These are phyloP conservation scores for Trametes punicea DNA, from an alignment of 768 basidiomycete genomes.

Conservation along the genomic window DNA sequence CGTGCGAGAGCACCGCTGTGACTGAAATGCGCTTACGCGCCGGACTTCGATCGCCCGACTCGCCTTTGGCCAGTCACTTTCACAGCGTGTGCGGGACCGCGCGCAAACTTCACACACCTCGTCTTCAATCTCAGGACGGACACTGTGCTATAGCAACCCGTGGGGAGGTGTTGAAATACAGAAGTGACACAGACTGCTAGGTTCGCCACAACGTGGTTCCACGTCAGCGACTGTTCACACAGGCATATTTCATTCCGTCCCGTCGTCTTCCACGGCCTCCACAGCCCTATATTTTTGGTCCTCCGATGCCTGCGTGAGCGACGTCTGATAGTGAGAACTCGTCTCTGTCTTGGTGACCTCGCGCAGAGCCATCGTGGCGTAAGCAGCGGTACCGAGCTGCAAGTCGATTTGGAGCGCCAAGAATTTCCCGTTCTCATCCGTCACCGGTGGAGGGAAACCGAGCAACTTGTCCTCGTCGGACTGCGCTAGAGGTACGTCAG, in stretches of 20 bases:
- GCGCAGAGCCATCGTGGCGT: slow-evolving; percentile 97
- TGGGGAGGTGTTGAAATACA: slow-evolving; percentile 11
- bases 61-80: not conserved
- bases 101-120: not conserved
- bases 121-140: slow-evolving; percentile 2
- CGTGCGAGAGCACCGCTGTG: slow-evolving; percentile 18
- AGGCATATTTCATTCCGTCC: not conserved
- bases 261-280: slow-evolving; percentile 34
- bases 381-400: slow-evolving; percentile 86
- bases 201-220: slow-evolving; percentile 12
- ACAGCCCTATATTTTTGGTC: slow-evolving; percentile 77
- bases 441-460: slow-evolving; percentile 67
- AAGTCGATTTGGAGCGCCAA: slow-evolving; percentile 83
- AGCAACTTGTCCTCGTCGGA: slow-evolving; percentile 94
- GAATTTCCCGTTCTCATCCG: slow-evolving; percentile 74
- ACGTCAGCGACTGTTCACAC: slow-evolving; percentile 14
- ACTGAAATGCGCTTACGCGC: slow-evolving; percentile 7
- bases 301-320: slow-evolving; percentile 70
- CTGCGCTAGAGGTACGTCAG: slow-evolving; percentile 87
- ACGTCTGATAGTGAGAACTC: slow-evolving; percentile 86
- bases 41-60: slow-evolving; percentile 9
- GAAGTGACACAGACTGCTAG: slow-evolving; percentile 10
- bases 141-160: slow-evolving; percentile 5
- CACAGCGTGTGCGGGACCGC: not conserved
- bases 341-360: slow-evolving; percentile 96